Evolutionary conservation across 2,329 filamentous ascomycete species (phyloP), one percentile per base, ranked within the genome.

Genomic region (Cercospora brassicicola): DNA sequence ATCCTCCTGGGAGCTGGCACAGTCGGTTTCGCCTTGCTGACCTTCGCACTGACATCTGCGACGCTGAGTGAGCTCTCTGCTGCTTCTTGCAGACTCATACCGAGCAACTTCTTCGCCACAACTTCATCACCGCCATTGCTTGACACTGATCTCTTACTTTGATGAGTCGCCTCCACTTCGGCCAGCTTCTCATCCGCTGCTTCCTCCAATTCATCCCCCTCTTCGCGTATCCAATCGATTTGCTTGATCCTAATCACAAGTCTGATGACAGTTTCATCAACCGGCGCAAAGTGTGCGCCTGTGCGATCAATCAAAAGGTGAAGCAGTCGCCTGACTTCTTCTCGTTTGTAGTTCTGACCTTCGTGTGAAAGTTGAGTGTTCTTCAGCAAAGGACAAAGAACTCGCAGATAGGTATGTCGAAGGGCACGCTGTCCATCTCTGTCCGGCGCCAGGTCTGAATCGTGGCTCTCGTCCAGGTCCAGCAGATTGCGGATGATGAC

Each of bases 401-500:
- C 95, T 33, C 95, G 90, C 5, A 99, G 86, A 78, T 99, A 99
- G 3, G 95, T 99, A 79, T 99, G 95, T 42, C 94, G 88, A 66
- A 99, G 83, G 2, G 87, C 82, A 18, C 73, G 70, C 63, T 79
- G 77, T 9, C 78, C 78, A 60, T 76, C 76, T 31, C 69, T 55
- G 18, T 73, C 73, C 15, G 67, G 66, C 7, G 65, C 65, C 42
- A 65, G 33, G 6, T 67, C 67, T 10, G 61, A 76, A 26, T 79
- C 78, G 28, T 78, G 74, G 10, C 84, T 89, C 77, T 97, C 94
- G 0, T 96, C 95, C 8, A 99, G 84, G 78, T 99, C 95, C 75
- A 98, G 89, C n/a, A 99, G 84, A 76, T 99, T 99, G 53, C 95
- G 91, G 69, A 99, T 92, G 67, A 99, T 93, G 71, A 99, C 95